A percentile compares a stretch with the other conserved stretches of the same genome.
These are phyloP conservation scores for Bruguiera hainesii DNA, from an alignment of 441 rosid genomes.

Conservation along the genomic window DNA sequence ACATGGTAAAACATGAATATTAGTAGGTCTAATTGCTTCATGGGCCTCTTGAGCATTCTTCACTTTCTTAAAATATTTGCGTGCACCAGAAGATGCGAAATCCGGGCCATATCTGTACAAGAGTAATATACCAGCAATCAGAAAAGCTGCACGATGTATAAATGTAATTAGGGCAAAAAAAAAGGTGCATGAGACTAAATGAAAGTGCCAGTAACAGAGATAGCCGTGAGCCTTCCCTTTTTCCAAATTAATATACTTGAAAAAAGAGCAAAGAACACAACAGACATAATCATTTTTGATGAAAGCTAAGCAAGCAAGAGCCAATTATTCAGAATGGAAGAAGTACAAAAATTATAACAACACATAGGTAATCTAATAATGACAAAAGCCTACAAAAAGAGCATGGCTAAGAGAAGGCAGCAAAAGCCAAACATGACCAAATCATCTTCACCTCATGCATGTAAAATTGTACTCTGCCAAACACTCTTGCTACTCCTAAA, in stretches of 20 bases:
- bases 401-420: not conserved
- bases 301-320: not conserved
- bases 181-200: not conserved
- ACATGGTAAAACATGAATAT: constrained; percentile 80
- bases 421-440: not conserved
- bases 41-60: constrained; percentile 99
- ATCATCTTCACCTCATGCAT: too few relatives aligned
- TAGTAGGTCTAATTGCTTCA: constrained; percentile 98
- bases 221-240: too few relatives aligned
- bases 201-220: too few relatives aligned
- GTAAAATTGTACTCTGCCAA: too few relatives aligned
- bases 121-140: constrained; percentile 13
- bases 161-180: not conserved
- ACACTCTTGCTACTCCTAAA: too few relatives aligned
- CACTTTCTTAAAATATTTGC: constrained; percentile 88
- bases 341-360: not conserved
- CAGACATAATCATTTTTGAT: too few relatives aligned
- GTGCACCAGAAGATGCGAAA: constrained; percentile 55
- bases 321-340: not conserved
- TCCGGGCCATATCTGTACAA: constrained; percentile 67
- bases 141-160: constrained; percentile 3
- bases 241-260: too few relatives aligned
- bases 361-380: not conserved
- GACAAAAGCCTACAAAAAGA: not conserved
- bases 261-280: too few relatives aligned